Evolutionary conservation across 2,329 filamentous ascomycete species (phyloP).

Genomic region (Dactylellina haptotyla): DNA sequence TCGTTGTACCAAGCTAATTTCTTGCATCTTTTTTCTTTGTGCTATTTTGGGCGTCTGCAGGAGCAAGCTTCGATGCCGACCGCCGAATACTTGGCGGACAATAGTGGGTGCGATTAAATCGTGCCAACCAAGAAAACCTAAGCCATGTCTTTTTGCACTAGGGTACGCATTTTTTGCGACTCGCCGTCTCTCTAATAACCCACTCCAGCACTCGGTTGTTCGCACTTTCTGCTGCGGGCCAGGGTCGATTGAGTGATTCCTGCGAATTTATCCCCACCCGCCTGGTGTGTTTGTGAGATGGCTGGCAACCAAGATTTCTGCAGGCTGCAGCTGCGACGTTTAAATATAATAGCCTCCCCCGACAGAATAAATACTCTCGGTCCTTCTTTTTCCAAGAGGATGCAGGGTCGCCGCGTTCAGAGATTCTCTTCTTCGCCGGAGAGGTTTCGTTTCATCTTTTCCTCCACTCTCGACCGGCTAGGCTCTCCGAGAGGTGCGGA

Average conservation of each 20-base stretch:
- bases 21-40: neutral
- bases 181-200: too few relatives aligned
- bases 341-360: slow-evolving; percentile 31
- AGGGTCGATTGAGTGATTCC: neutral
- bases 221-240: too few relatives aligned
- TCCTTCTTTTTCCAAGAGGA: slow-evolving; percentile 10
- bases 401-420: slow-evolving; percentile 20
- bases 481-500: too few relatives aligned
- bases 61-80: neutral
- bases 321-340: slow-evolving; percentile 7
- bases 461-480: neutral
- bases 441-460: slow-evolving; percentile 16
- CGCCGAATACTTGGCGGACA: neutral
- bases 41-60: neutral
- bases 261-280: slow-evolving; percentile 32
- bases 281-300: neutral
- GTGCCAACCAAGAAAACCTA: neutral
- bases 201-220: too few relatives aligned
- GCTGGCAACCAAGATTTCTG: slow-evolving; percentile 5
- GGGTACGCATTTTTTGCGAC: neutral
- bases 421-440: slow-evolving; percentile 22
- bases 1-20: neutral
- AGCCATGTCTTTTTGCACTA: neutral
- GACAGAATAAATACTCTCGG: neutral
- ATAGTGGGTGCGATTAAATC: neutral